These are phyloP conservation scores for Ciborinia camelliae DNA, from an alignment of 2,329 filamentous ascomycete species.

Conservation along the genomic window DNA sequence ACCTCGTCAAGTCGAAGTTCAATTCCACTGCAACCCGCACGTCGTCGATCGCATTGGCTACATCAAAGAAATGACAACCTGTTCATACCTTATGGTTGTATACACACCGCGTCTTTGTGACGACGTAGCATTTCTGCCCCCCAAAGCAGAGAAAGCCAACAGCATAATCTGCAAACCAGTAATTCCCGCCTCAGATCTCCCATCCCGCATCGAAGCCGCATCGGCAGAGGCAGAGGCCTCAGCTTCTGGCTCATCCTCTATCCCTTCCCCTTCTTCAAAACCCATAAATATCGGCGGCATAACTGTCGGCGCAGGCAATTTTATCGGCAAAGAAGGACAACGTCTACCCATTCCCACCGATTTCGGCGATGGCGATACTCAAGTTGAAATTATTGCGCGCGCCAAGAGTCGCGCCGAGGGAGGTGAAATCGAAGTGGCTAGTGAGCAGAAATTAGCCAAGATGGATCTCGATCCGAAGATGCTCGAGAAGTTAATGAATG, in stretches of 20 bases:
- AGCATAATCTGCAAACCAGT: conserved; percentile 60
- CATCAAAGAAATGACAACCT: conserved; percentile 71
- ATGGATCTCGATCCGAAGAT: conserved; percentile 56
- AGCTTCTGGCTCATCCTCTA: not conserved
- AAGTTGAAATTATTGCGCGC: conserved; percentile 29
- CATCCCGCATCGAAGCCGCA: conserved; percentile 22
- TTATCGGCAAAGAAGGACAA: conserved; percentile 33
- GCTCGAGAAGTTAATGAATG: conserved; percentile 65
- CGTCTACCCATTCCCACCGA: conserved; percentile 34
- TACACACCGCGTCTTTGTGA: conserved; percentile 71
- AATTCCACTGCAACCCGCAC: conserved; percentile 59
- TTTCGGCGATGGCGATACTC: conserved; percentile 57
- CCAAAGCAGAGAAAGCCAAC: conserved; percentile 61
- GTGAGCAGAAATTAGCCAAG: conserved; percentile 64
- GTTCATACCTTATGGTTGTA: conserved; percentile 70
- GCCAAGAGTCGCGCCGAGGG: conserved; percentile 34
- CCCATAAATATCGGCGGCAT: conserved; percentile 35
- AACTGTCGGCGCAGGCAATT: conserved; percentile 34
- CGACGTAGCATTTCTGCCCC: conserved; percentile 69
- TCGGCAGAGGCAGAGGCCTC: too few relatives aligned
- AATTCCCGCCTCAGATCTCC: conserved; percentile 44
- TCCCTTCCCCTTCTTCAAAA: conserved; percentile 20
- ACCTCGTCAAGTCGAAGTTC: conserved; percentile 64
- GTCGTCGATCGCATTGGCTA: conserved; percentile 62
- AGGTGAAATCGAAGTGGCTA: conserved; percentile 43